Evolutionary conservation across 768 basidiomycete species (phyloP).

Genomic region (Tulasnella calospora): DNA sequence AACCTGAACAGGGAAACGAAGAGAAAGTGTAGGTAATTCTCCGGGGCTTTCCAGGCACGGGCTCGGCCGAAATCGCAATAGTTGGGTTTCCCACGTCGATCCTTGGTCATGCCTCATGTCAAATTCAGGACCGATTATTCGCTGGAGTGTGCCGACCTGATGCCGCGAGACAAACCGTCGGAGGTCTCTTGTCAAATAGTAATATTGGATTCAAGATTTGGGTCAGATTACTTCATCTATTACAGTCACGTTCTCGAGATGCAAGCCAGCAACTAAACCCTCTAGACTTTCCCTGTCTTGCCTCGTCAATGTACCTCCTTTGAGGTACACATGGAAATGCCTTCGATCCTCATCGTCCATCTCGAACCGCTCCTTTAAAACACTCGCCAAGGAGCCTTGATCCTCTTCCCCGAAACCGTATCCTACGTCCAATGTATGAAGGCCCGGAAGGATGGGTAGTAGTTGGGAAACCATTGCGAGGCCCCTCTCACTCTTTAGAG

Average conservation of each 20-base stretch:
- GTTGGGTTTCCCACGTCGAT: not conserved
- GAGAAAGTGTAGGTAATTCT: not conserved
- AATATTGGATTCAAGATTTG: not conserved
- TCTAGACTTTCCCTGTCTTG: not conserved
- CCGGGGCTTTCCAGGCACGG: not conserved
- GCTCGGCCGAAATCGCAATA: slow-evolving; percentile 6
- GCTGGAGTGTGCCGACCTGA: not conserved
- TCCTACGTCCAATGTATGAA: not conserved
- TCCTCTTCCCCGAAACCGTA: not conserved
- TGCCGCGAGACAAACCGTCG: too few relatives aligned
- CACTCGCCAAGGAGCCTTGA: not conserved
- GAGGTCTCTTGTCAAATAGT: not conserved
- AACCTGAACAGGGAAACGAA: not conserved
- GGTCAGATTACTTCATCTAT: not conserved
- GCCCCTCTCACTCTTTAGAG: not conserved
- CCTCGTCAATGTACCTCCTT: not conserved
- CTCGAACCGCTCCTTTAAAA: not conserved
- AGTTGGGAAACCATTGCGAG: not conserved
- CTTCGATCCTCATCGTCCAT: not conserved
- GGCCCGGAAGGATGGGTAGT: not conserved
- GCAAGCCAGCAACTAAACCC: not conserved
- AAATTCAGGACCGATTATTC: not conserved
- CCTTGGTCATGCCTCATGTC: not conserved
- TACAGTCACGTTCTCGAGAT: not conserved
- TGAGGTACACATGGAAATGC: not conserved